Percentiles rank a stretch among this genome's conserved stretches.
Conservation (phyloP, 2,329 filamentous ascomycete species). For the Pyricularia sp. region DNA sequence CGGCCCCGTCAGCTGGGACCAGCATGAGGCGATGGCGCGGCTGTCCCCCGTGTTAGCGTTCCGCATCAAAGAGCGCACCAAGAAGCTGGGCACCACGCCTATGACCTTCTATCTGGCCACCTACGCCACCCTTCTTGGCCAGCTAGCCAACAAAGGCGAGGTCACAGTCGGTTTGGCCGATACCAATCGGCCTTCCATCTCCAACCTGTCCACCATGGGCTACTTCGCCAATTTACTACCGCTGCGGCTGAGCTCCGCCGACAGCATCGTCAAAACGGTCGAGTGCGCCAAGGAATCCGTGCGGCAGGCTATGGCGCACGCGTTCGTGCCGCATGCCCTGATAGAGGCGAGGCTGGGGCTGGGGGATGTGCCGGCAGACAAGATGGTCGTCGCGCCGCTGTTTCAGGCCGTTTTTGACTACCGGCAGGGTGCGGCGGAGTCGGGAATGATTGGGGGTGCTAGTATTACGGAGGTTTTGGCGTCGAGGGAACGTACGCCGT, state of each 20-base stretch:
- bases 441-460: background rate
- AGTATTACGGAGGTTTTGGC: background rate
- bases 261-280: slow-evolving; percentile 1
- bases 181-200: background rate
- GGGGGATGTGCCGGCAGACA: background rate
- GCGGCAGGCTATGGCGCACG: slow-evolving; percentile 3
- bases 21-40: background rate
- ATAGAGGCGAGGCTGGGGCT: background rate
- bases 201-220: background rate
- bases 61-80: background rate
- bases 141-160: background rate
- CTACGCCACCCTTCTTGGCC: background rate
- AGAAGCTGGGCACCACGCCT: background rate
- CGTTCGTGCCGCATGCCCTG: background rate
- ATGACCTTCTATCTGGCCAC: background rate
- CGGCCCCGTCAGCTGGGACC: background rate
- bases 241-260: background rate
- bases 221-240: background rate
- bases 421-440: background rate
- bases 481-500: background rate
- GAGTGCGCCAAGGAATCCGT: background rate
- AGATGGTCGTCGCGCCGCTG: background rate
- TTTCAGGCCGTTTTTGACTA: slow-evolving; percentile 1
- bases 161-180: background rate
- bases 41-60: background rate